Base-by-base conservation (phyloP, 345 rosid genomes). In the Punica granatum region DNA sequence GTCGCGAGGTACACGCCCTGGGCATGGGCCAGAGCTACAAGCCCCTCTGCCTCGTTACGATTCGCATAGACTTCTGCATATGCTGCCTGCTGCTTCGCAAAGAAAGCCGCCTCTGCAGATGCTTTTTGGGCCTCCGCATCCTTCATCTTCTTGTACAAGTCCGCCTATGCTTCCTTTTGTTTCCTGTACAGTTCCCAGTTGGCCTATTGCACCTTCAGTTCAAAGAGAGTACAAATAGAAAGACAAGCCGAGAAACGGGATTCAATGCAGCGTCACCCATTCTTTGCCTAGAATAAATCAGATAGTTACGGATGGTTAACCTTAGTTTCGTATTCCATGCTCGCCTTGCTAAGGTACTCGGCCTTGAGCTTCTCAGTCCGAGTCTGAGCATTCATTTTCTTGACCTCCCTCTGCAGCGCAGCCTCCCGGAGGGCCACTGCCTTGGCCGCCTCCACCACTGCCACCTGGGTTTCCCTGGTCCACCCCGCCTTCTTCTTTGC, bases 291-390 rank as follows among this genome's bases (percentile, higher is more conserved):
- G 18, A 33, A n/a, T 8, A 51, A 19, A 44, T n/a, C 3, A n/a
- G 0, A 5, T 3, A 36, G n/a, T 14, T 14, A 53, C 16, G 19
- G 19, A 7, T 28, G 41, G 21, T 1, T 62, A 36, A 86, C 90
- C 92, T 82, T 84, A 34, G 92, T 85, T 70, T 87, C 94, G 68
- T 89, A 92, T 68, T 89, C 96, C 43, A 89, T 93, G 33, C 82
- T 92, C 2, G 96, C 90, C 73, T 82, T 81, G 59, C 88, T 87
- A 61, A 89, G 82, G 35, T 81, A 78, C 79, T 89, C 93, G 6
- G 96, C 98, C 77, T 83, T 92, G 21, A 92, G 92, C 72, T 84
- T 89, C 86, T 92, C 92, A 0, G 85, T 89, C 9, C 65, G 69
- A 7, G 89, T 84, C 73, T 77, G 63, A 1, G 92, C 90, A 9